Evolutionary conservation across 768 basidiomycete species (phyloP), one percentile per base, ranked within the genome.

Genomic region (Dioszegia hungarica): DNA sequence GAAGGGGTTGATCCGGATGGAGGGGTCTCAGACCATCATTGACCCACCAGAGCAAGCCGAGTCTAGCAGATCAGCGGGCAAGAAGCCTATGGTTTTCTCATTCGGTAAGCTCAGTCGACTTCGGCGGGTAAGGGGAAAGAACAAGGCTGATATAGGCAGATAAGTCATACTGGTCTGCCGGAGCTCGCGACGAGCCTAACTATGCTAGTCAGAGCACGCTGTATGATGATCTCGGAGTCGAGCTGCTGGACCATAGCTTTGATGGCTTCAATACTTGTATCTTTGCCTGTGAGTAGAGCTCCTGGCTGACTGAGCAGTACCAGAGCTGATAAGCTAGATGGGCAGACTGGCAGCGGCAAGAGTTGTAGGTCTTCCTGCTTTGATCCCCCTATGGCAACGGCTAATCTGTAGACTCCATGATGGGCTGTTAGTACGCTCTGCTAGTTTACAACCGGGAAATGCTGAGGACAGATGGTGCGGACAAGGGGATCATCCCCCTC

Each of bases 261-360:
- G 79, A 87, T 33, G 94, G 94, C 27, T 98, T 95, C 78, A 97
- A 98, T 81, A 89, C 92, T 45, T 97, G 92, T 82, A 95, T 99
- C 78, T 82, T 99, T 74, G 94, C 95, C 77, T 98, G 93, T 95
- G 78, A 82, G 93, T 86, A 8, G 2, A n/a, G 10, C 5, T 8
- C n/a, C 12, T 59, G 59, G 29, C 11, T 6, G 22, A 19, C 24
- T 17, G 50, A 22, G 2, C 25, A 19, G n/a, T 10, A 24, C 11
- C 37, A n/a, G 19, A 52, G 63, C 64, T 64, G 57, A 64, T 28
- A 15, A 17, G 43, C 15, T 27, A 67, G 64, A 71, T 67, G 69
- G 74, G 17, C 75, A 77, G 53, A 75, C 75, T 4, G 70, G 71
- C 45, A 72, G 72, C 41, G 75, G 75, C 34, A 62, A 66, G 62